These are phyloP conservation scores for Cyberlindnera misumaiensis DNA, from an alignment of 805 yeast species.

Conservation along the genomic window DNA sequence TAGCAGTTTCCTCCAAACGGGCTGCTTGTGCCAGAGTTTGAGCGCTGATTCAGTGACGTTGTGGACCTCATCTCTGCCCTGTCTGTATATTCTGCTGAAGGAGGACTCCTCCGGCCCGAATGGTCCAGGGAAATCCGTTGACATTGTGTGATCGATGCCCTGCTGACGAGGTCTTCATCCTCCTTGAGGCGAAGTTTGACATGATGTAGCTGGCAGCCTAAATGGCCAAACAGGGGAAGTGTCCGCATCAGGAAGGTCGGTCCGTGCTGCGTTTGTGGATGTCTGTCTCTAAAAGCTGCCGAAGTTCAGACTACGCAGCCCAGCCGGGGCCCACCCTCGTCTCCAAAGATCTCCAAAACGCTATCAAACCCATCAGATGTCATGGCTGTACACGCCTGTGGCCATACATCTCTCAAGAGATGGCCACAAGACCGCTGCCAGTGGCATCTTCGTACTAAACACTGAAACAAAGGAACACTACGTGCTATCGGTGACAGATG, in stretches of 20 bases:
- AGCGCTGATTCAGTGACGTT: conserved; percentile 2
- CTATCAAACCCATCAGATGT: conserved; percentile 1
- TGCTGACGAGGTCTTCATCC: too few relatives aligned
- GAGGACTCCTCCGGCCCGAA: background rate
- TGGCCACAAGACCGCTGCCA: conserved; percentile 11
- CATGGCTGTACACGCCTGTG: conserved; percentile 22
- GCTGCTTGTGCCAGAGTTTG: conserved; percentile 10
- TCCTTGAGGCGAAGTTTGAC: too few relatives aligned
- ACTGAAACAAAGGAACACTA: conserved; percentile 8
- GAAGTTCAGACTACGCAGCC: too few relatives aligned
- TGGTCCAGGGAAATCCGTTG: background rate
- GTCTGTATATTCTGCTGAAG: background rate
- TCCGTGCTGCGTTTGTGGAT: too few relatives aligned
- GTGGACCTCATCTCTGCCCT: conserved; percentile 2
- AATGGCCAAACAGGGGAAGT: too few relatives aligned
- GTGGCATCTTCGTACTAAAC: conserved; percentile 20
- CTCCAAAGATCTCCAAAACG: too few relatives aligned
- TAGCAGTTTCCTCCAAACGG: conserved; percentile 11
- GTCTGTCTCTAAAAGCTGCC: too few relatives aligned
- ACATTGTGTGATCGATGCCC: too few relatives aligned
- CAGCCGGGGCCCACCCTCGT: too few relatives aligned
- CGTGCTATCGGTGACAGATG: conserved; percentile 14
- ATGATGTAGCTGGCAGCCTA: too few relatives aligned
- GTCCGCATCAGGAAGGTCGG: too few relatives aligned
- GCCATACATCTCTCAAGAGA: conserved; percentile 16